phyloP scores from a whole-genome alignment of 306 rosid genomes.

The Pyrus betulifolia region DNA sequence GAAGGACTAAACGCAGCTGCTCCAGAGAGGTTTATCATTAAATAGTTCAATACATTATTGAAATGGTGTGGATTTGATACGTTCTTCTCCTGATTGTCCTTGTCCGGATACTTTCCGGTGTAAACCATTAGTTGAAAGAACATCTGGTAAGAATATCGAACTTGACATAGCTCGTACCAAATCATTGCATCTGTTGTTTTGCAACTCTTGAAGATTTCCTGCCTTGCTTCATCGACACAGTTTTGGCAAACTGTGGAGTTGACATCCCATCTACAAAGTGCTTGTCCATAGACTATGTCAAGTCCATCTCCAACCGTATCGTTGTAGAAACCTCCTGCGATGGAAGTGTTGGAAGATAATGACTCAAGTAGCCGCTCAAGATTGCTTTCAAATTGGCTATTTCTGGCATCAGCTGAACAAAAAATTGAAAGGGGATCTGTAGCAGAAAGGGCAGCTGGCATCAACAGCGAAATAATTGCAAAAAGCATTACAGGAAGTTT shows the following conservation, averaged over 20 bases:
- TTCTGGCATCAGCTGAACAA: conserved; percentile 28
- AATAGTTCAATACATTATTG: not conserved
- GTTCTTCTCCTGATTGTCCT: conserved; percentile 7
- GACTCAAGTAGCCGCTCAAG: conserved; percentile 25
- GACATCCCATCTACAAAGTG: conserved; percentile 61
- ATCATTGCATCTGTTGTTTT: conserved; percentile 33
- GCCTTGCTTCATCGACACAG: conserved; percentile 42
- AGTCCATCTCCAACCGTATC: conserved; percentile 3
- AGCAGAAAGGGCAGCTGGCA: conserved; percentile 5
- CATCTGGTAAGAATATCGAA: conserved; percentile 43
- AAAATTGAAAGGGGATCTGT: conserved; percentile 21
- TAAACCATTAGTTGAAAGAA: conserved; percentile 23
- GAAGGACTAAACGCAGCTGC: conserved; percentile 24
- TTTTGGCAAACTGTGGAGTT: conserved; percentile 31
- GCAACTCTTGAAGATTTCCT: conserved; percentile 31
- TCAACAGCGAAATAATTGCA: conserved; percentile 16
- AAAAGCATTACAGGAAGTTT: conserved; percentile 11
- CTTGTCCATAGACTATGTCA: conserved; percentile 43
- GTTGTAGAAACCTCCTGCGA: conserved; percentile 29
- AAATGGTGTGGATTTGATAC: conserved; percentile 17
- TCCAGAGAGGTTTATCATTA: conserved; percentile 22
- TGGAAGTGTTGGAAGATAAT: conserved; percentile 37
- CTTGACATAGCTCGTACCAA: conserved; percentile 56
- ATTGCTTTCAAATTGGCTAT: conserved; percentile 27
- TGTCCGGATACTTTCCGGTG: conserved; percentile 29